Percentiles rank a stretch among this genome's conserved stretches.
These are phyloP conservation scores for Zasmidium cellare DNA, from an alignment of 2,329 filamentous ascomycete species.

Conservation along the genomic window DNA sequence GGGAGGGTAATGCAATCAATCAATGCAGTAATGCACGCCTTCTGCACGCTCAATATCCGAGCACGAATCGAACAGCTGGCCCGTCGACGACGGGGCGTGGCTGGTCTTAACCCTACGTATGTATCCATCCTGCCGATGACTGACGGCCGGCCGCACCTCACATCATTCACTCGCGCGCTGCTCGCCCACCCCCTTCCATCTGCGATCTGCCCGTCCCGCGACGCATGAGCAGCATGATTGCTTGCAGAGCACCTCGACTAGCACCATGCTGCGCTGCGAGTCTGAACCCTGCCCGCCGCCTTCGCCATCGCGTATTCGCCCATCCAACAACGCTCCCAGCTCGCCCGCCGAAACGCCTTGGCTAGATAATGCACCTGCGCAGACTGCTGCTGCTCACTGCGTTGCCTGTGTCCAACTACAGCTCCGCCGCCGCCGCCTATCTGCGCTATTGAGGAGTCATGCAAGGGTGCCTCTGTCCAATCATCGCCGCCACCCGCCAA, in stretches of 20 bases:
- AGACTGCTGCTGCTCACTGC: not conserved
- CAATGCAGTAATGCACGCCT: conserved; percentile 19
- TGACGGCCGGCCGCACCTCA: no score
- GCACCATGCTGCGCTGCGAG: no score
- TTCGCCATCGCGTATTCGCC: not conserved
- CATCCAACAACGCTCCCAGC: not conserved
- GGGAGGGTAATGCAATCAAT: no score
- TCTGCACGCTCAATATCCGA: conserved; percentile 14
- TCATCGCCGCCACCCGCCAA: conserved; percentile 5
- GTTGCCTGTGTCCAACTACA: conserved; percentile 3
- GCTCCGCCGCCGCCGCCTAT: conserved; percentile 19
- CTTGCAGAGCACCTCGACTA: conserved; percentile 10
- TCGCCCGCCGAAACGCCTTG: conserved; percentile 14
- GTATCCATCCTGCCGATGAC: no score
- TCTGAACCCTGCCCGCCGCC: not conserved
- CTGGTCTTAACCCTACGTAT: conserved; percentile 21
- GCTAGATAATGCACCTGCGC: conserved; percentile 11
- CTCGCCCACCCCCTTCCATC: conserved; percentile 4
- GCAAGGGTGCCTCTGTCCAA: conserved; percentile 18
- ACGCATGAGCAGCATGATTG: conserved; percentile 16
- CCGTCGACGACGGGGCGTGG: conserved; percentile 8
- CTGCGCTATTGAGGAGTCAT: conserved; percentile 8
- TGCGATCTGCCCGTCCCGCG: conserved; percentile 19
- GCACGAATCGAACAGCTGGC: conserved; percentile 12
- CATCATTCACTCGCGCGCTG: not conserved